Conservation (phyloP, 768 basidiomycete genomes). For the Solioccasus polychromus region DNA sequence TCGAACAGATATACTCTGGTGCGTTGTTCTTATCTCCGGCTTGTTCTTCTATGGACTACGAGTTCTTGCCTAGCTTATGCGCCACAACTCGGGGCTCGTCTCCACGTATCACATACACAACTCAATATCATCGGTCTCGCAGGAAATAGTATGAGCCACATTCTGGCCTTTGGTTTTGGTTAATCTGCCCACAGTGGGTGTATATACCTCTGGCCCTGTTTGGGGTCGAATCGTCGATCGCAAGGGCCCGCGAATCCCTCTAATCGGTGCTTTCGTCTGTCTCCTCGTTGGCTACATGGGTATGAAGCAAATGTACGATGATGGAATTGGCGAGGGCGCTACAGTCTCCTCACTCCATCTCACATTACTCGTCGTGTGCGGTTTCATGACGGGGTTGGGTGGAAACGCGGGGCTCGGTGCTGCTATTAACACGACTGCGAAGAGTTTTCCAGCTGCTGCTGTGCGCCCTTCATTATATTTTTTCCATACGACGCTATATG, state of each 20-base stretch:
- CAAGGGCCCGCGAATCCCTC: constrained; percentile 66
- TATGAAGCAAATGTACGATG: constrained; percentile 64
- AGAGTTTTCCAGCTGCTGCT: constrained; percentile 69
- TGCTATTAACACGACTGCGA: constrained; percentile 81
- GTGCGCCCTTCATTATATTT: constrained; percentile 40
- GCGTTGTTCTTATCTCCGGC: background rate
- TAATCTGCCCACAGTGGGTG: constrained; percentile 51
- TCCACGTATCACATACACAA: constrained; percentile 75
- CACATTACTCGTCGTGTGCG: constrained; percentile 53
- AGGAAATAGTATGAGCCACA: constrained; percentile 56
- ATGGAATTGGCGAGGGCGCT: constrained; percentile 39
- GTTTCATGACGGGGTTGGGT: constrained; percentile 74
- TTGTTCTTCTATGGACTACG: background rate
- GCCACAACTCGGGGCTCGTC: constrained; percentile 78
- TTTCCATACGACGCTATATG: too few species aligned
- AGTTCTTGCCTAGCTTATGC: constrained; percentile 63
- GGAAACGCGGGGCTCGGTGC: constrained; percentile 68
- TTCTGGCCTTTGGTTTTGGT: background rate
- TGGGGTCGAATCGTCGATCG: constrained; percentile 79
- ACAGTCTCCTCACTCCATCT: constrained; percentile 45
- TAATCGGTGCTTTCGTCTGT: constrained; percentile 54
- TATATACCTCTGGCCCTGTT: constrained; percentile 71
- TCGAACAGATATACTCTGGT: constrained; percentile 31
- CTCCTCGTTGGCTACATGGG: constrained; percentile 74
- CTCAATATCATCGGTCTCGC: constrained; percentile 80